A percentile compares a stretch with the other conserved stretches of the same genome.
phyloP scores from a whole-genome alignment of 495 filamentous ascomycete species.

The Margaritispora aquatica region DNA sequence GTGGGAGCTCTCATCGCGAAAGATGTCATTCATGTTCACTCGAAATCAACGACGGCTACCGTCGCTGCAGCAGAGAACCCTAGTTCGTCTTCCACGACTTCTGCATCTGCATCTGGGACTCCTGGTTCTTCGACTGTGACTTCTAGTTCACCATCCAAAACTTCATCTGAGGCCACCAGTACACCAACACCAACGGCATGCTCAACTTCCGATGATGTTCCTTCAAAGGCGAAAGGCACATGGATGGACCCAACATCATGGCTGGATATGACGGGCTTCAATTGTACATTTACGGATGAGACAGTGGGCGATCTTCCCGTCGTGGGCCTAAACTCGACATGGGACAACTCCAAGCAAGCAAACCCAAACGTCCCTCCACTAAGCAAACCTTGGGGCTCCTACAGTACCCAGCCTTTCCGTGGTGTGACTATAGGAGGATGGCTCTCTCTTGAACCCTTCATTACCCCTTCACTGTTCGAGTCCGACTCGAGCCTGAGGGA shows the following conservation, averaged over 20 bases:
- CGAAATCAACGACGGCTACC: neutral
- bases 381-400: slow-evolving; percentile 59
- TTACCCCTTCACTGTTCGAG: slow-evolving; percentile 83
- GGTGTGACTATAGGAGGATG: slow-evolving; percentile 94
- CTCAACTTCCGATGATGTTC: slow-evolving; percentile 56
- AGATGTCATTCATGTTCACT: neutral
- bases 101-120: neutral
- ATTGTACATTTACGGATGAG: slow-evolving; percentile 82
- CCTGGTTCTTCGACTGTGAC: neutral
- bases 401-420: slow-evolving; percentile 69
- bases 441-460: slow-evolving; percentile 90
- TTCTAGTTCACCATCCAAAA: neutral
- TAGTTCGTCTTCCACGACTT: neutral
- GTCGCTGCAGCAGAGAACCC: neutral
- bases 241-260: slow-evolving; percentile 86
- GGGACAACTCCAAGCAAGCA: slow-evolving; percentile 73
- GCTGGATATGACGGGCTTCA: slow-evolving; percentile 87
- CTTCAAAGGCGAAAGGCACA: slow-evolving; percentile 60
- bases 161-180: slow-evolving; percentile 11
- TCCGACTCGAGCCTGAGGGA: slow-evolving; percentile 63
- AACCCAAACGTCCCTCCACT: slow-evolving; percentile 77
- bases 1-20: neutral
- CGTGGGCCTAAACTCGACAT: slow-evolving; percentile 83
- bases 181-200: slow-evolving; percentile 32
- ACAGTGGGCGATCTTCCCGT: slow-evolving; percentile 78